Percentiles rank a stretch among this genome's conserved stretches.
phyloP scores from a whole-genome alignment of 768 basidiomycete genomes.

The Dictyophora rubrovolvata region DNA sequence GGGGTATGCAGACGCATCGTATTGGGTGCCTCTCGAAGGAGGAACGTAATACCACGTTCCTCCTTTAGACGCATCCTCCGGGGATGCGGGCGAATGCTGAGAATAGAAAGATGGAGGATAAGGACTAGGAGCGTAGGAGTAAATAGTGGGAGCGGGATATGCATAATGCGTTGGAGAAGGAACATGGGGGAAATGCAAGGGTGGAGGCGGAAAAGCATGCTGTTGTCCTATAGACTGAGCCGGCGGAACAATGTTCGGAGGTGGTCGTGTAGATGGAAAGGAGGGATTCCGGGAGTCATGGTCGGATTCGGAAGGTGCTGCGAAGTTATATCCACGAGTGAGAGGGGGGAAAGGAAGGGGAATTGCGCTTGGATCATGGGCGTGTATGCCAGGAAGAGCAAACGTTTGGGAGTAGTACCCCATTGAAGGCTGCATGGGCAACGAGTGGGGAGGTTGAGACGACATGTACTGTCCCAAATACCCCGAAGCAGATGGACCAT shows the following conservation, averaged over 20 bases:
- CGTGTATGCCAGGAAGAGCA: slow-evolving; percentile 10
- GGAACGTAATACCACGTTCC: slow-evolving; percentile 11
- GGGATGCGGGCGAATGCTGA: neutral
- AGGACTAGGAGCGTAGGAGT: slow-evolving; percentile 6
- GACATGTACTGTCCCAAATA: slow-evolving; percentile 7
- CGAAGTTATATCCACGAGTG: neutral
- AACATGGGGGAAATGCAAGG: slow-evolving; percentile 14
- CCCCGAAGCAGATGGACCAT: neutral
- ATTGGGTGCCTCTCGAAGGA: neutral
- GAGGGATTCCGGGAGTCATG: slow-evolving; percentile 17
- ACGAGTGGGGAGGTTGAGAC: slow-evolving; percentile 2
- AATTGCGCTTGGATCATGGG: slow-evolving; percentile 2
- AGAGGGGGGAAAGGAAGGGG: slow-evolving; percentile 1
- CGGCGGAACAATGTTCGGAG: slow-evolving; percentile 24
- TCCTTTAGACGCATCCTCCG: slow-evolving; percentile 6
- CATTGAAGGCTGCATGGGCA: neutral
- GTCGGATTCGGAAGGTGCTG: neutral
- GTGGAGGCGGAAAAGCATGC: neutral
- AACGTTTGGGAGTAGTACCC: slow-evolving; percentile 30
- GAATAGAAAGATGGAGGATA: neutral
- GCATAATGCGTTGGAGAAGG: slow-evolving; percentile 13
- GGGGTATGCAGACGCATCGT: slow-evolving; percentile 8
- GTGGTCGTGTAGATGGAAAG: slow-evolving; percentile 26
- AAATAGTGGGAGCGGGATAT: slow-evolving; percentile 2
- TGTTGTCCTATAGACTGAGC: slow-evolving; percentile 9